Evolutionary conservation across 2,329 filamentous ascomycete species (phyloP).

Genomic region (Coniochaeta ligniaria): DNA sequence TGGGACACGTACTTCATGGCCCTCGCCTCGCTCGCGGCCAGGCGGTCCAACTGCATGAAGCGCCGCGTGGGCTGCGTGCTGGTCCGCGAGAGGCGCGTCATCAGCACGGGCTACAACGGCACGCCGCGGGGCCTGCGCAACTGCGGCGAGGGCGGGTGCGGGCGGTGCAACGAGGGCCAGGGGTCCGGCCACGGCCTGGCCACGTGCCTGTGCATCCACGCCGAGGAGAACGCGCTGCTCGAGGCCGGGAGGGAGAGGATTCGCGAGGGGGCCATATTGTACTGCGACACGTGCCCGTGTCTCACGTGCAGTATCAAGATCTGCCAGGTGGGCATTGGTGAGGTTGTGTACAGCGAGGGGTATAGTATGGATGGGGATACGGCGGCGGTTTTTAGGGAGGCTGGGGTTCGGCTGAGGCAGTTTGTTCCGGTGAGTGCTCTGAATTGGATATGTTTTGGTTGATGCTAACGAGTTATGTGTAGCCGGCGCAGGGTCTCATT

Average conservation of each 20-base stretch:
- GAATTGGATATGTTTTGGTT: neutral
- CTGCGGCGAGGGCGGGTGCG: slow-evolving; percentile 88
- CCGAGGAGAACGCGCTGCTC: slow-evolving; percentile 92
- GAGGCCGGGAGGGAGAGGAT: slow-evolving; percentile 92
- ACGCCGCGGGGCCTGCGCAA: slow-evolving; percentile 86
- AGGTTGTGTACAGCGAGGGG: slow-evolving; percentile 89
- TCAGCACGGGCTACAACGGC: slow-evolving; percentile 95
- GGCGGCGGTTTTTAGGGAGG: slow-evolving; percentile 73
- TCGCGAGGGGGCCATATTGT: slow-evolving; percentile 72
- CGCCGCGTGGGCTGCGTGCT: slow-evolving; percentile 90
- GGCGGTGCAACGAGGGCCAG: slow-evolving; percentile 72
- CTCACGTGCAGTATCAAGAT: slow-evolving; percentile 99
- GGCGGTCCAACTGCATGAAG: slow-evolving; percentile 97
- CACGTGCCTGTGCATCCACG: slow-evolving; percentile 94
- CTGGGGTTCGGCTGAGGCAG: slow-evolving; percentile 78
- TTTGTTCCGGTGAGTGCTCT: slow-evolving; percentile 68
- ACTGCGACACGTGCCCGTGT: slow-evolving; percentile 95
- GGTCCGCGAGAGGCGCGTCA: slow-evolving; percentile 77
- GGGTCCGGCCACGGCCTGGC: slow-evolving; percentile 65
- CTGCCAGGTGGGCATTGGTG: slow-evolving; percentile 87
- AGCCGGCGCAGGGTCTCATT: slow-evolving; percentile 59
- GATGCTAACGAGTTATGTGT: slow-evolving; percentile 7
- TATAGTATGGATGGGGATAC: slow-evolving; percentile 92
- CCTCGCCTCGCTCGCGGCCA: slow-evolving; percentile 83
- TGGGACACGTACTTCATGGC: slow-evolving; percentile 99